Evolutionary conservation across 805 yeast species (phyloP), one percentile per base, ranked within the genome.

Genomic region (Saturnispora saitoi): DNA sequence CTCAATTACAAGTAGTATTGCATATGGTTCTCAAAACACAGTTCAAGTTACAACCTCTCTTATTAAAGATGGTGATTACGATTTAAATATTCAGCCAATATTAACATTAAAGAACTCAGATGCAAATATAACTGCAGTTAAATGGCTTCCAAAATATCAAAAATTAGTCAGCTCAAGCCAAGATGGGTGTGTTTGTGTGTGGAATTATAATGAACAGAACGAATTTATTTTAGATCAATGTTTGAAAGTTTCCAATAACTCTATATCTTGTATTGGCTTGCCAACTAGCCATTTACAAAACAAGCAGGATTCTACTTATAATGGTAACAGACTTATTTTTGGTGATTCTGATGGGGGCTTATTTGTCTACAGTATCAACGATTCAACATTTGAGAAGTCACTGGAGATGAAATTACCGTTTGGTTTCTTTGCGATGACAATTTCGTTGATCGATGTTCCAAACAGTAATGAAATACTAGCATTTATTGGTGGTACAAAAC

Each of bases 401-500:
- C 66, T 76, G 40, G 51, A 54, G 0, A 68, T 76, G 12, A 66
- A 53, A 30, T 28, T 53, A 15, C 56, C 69, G 28, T 49, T 55
- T 15, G 80, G 78, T n/a, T 78, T 78, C 51, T 76, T 67, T 48
- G 81, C 83, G 0, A 56, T 76, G 30, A 44, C 72, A 1, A 31
- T 74, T 19, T 65, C 70, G 0, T 47, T 71, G 3, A 61, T 61
- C 42, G 63, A 64, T 42, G 42, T 73, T 19, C 53, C 55, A n/a
- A 37, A 43, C 19, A 29, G 29, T n/a, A 62, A 61, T 22, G 65
- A 70, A 42, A 75, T 68, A 54, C 54, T 83, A 6, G 56, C 85
- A 22, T 83, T 87, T 1, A 61, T 82, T n/a, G 95, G 93, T 19
- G 95, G 95, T 15, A 81, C 95, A 0, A 73, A 72, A 14, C 62